Conservation (phyloP, 208 protist species). For the Spongospora subterranea region DNA sequence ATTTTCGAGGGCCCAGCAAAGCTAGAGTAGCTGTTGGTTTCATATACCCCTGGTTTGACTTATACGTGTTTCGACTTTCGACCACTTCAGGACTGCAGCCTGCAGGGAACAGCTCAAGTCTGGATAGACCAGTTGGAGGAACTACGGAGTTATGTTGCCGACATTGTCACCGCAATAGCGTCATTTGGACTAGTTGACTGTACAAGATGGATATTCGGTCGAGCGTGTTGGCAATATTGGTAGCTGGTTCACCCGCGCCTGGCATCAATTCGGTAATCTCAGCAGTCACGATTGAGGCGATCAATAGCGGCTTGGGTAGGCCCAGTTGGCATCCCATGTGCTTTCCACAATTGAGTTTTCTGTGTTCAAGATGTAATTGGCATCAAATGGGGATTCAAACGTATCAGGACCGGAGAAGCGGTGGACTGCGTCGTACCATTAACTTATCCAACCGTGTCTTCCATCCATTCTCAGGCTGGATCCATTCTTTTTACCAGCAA, state of each 20-base stretch:
- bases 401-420: not conserved
- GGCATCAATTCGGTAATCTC: conserved; percentile 55
- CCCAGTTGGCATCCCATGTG: not conserved
- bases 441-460: not conserved
- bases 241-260: conserved; percentile 24
- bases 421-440: not conserved
- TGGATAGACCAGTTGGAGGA: no score
- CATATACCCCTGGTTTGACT: no score
- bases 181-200: no score
- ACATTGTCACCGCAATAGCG: no score
- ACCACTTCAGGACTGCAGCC: no score
- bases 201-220: not conserved
- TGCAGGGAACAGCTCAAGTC: no score
- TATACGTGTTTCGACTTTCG: no score
- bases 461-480: conserved; percentile 30
- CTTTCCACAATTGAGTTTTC: not conserved
- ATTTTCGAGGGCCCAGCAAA: no score
- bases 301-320: conserved; percentile 35
- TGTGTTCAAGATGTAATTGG: conserved; percentile 48
- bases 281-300: conserved; percentile 34
- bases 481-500: conserved; percentile 52
- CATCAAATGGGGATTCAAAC: conserved; percentile 49
- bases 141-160: no score
- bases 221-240: conserved; percentile 20
- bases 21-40: no score